A percentile compares a stretch with the other conserved stretches of the same genome.
Conservation (phyloP, 768 basidiomycete genomes). For the Hebeloma cylindrosporum region DNA sequence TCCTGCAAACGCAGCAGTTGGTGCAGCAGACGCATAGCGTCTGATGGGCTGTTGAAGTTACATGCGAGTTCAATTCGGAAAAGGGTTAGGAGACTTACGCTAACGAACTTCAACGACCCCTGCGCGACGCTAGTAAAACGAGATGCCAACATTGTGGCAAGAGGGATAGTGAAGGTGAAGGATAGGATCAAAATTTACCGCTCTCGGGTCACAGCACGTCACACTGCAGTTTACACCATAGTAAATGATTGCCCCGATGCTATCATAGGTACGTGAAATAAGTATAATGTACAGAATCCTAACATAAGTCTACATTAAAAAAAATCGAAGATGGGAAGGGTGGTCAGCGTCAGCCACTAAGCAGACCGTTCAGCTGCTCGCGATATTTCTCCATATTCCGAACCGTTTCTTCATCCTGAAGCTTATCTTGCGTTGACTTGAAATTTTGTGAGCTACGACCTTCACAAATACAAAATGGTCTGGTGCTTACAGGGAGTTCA, state of each 20-base stretch:
- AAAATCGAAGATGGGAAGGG: slow-evolving; percentile 1
- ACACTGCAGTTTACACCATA: too few relatives aligned
- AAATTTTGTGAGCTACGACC: slow-evolving; percentile 5
- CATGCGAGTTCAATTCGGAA: slow-evolving; percentile 10
- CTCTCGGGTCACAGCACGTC: too few relatives aligned
- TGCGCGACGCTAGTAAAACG: slow-evolving; percentile 59
- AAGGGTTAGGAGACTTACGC: slow-evolving; percentile 38
- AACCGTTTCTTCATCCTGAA: slow-evolving; percentile 83
- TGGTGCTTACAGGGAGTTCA: slow-evolving; percentile 71
- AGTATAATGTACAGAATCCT: background rate
- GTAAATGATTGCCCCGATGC: too few relatives aligned
- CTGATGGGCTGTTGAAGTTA: slow-evolving; percentile 46
- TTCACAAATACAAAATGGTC: slow-evolving; percentile 14
- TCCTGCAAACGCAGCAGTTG: slow-evolving; percentile 88
- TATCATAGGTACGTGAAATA: background rate
- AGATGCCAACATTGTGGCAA: slow-evolving; percentile 56
- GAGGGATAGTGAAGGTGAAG: slow-evolving; percentile 21
- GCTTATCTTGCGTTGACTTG: slow-evolving; percentile 58
- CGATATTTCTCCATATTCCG: slow-evolving; percentile 89
- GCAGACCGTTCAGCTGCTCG: slow-evolving; percentile 82
- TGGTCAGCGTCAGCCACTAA: slow-evolving; percentile 53
- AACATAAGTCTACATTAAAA: background rate
- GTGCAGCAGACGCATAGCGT: slow-evolving; percentile 71
- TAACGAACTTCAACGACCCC: slow-evolving; percentile 46
- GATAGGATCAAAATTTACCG: slow-evolving; percentile 22